Percentiles rank a stretch among this genome's conserved stretches.
Evolutionary conservation across 495 filamentous ascomycete species (phyloP).

Genomic region (Trichoderma erinaceum): DNA sequence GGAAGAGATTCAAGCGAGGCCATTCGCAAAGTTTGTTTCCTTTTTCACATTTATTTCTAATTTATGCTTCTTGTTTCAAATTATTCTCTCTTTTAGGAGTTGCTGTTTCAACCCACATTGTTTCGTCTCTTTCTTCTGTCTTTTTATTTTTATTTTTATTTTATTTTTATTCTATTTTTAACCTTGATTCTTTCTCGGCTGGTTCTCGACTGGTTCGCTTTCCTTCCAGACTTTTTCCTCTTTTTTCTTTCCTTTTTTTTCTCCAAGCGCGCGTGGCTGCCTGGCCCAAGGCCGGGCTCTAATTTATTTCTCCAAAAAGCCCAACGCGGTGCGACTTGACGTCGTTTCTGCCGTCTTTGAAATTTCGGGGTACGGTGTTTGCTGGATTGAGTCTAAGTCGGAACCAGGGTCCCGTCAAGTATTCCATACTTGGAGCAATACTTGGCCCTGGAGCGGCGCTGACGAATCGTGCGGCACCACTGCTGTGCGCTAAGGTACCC

Average conservation of each 20-base stretch:
- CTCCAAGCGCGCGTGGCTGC: neutral
- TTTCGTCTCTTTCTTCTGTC: neutral
- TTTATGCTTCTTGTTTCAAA: too few species aligned
- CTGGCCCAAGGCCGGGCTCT: neutral
- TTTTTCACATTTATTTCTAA: too few species aligned
- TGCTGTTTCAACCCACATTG: neutral
- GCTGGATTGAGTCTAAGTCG: neutral
- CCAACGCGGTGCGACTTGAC: slow-evolving; percentile 14
- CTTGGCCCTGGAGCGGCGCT: neutral
- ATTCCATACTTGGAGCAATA: neutral
- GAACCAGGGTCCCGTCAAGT: neutral
- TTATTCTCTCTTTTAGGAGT: too few species aligned
- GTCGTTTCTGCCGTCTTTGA: neutral
- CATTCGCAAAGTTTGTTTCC: too few species aligned
- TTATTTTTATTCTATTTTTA: too few species aligned
- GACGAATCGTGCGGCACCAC: neutral
- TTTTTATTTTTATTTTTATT: neutral
- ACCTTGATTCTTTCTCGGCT: neutral
- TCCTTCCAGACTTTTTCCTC: neutral
- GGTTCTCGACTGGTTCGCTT: neutral
- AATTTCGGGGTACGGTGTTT: neutral
- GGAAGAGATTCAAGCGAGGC: too few species aligned
- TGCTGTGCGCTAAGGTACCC: neutral
- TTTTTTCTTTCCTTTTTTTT: neutral
- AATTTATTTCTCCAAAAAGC: slow-evolving; percentile 14